Evolutionary conservation across 2,329 filamentous ascomycete species (phyloP).

Genomic region (Fusarium sp.): DNA sequence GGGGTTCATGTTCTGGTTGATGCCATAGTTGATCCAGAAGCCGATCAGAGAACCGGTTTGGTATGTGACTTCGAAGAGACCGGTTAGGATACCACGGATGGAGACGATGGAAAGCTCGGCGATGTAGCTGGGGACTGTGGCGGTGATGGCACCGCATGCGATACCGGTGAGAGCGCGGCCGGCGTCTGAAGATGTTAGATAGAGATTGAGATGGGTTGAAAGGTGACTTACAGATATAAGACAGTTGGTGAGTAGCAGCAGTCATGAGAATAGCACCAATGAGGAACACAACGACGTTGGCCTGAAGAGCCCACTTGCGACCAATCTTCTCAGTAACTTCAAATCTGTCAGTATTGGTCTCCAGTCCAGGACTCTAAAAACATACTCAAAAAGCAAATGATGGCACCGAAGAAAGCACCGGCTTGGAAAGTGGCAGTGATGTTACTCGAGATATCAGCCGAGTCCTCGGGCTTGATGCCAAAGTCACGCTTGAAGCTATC

Average conservation of each 20-base stretch:
- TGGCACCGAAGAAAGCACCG: slow-evolving; percentile 62
- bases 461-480: slow-evolving; percentile 41
- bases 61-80: slow-evolving; percentile 62
- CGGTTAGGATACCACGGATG: slow-evolving; percentile 66
- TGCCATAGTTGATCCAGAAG: slow-evolving; percentile 61
- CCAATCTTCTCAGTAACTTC: slow-evolving; percentile 58
- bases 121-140: slow-evolving; percentile 70
- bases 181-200: slow-evolving; percentile 54
- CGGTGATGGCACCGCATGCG: slow-evolving; percentile 65
- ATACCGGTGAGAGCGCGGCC: slow-evolving; percentile 66
- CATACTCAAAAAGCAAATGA: slow-evolving; percentile 55
- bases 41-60: slow-evolving; percentile 62
- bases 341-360: not conserved
- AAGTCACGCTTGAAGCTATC: slow-evolving; percentile 57
- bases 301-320: slow-evolving; percentile 59
- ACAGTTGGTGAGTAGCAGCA: slow-evolving; percentile 52
- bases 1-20: slow-evolving; percentile 51
- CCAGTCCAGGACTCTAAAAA: rapidly evolving
- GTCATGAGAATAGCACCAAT: slow-evolving; percentile 56
- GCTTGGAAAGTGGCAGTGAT: slow-evolving; percentile 60
- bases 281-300: slow-evolving; percentile 55
- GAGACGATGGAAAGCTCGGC: slow-evolving; percentile 68
- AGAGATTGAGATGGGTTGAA: rapidly evolving
- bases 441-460: slow-evolving; percentile 50
- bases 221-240: slow-evolving; percentile 51